Evolutionary conservation across 148 eudicot species (phyloP).

Genomic region (Fallopia convolvulus): DNA sequence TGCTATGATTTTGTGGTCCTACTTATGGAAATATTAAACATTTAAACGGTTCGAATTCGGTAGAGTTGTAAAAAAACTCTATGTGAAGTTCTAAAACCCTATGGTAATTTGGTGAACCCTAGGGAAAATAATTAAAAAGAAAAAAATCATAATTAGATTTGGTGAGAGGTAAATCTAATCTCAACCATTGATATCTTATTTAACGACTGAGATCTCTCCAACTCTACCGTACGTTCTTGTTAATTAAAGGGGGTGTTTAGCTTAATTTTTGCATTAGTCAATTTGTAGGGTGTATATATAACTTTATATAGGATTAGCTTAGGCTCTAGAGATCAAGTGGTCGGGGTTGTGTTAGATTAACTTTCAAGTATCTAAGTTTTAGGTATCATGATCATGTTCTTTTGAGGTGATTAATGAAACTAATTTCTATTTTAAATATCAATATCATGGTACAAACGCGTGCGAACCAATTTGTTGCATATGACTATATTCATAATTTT

Average conservation of each 20-base stretch:
- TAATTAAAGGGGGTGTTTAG: neutral
- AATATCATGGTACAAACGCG: neutral
- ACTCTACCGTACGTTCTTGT: neutral
- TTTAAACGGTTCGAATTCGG: too few relatives aligned
- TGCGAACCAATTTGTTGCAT: too few relatives aligned
- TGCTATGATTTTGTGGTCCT: conserved; percentile 10
- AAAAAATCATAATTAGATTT: too few relatives aligned
- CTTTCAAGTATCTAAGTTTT: neutral
- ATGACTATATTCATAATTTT: too few relatives aligned
- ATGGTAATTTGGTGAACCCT: too few relatives aligned
- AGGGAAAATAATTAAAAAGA: too few relatives aligned
- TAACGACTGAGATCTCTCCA: too few relatives aligned
- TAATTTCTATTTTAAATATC: neutral
- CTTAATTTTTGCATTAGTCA: conserved; percentile 10
- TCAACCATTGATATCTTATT: too few relatives aligned
- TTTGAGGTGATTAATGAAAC: neutral
- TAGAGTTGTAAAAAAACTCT: too few relatives aligned
- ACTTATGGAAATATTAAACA: neutral
- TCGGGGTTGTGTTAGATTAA: conserved; percentile 8
- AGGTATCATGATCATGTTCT: neutral
- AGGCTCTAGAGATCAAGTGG: conserved; percentile 5
- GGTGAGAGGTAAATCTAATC: too few relatives aligned
- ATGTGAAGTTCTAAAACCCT: too few relatives aligned
- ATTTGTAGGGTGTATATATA: neutral
- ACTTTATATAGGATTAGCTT: neutral